These are phyloP conservation scores for Plenodomus lindquistii DNA, from an alignment of 2,329 filamentous ascomycete genomes.

Conservation along the genomic window DNA sequence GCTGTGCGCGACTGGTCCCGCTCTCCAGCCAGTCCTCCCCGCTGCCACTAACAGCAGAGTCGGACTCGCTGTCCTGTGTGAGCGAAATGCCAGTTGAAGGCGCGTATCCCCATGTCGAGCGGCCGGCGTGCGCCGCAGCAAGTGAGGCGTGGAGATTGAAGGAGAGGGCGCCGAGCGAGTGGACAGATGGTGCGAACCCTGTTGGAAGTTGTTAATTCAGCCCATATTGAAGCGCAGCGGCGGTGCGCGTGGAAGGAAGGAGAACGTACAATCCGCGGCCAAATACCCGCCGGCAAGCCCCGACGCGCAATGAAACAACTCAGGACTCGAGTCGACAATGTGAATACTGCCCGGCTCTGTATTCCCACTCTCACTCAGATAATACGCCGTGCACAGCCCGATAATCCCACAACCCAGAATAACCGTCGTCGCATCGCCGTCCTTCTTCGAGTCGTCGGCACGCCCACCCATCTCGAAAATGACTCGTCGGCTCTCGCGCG, in stretches of 20 bases:
- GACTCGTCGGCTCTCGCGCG: slow-evolving; percentile 3
- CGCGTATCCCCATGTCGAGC: slow-evolving; percentile 62
- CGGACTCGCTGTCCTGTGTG: slow-evolving; percentile 53
- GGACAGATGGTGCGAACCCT: slow-evolving; percentile 62
- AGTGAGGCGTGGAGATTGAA: slow-evolving; percentile 70
- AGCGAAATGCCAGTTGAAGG: slow-evolving; percentile 61
- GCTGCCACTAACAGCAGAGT: slow-evolving; percentile 46
- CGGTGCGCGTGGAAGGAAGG: background rate
- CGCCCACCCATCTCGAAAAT: slow-evolving; percentile 4
- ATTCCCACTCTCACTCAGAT: slow-evolving; percentile 57
- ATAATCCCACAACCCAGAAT: slow-evolving; percentile 53
- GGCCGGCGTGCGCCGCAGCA: slow-evolving; percentile 62
- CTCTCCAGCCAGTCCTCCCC: slow-evolving; percentile 68
- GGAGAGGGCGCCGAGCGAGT: slow-evolving; percentile 66
- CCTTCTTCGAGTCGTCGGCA: slow-evolving; percentile 6
- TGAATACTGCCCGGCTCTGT: slow-evolving; percentile 55
- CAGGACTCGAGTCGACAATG: slow-evolving; percentile 59
- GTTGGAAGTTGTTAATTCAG: background rate
- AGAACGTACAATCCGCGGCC: slow-evolving; percentile 64
- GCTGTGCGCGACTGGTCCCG: slow-evolving; percentile 65
- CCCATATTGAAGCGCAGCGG: background rate
- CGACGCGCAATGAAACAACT: slow-evolving; percentile 73
- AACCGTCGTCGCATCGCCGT: slow-evolving; percentile 17
- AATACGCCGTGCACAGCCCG: slow-evolving; percentile 59
- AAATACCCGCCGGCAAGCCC: slow-evolving; percentile 76